These are phyloP conservation scores for Colletotrichum siamense DNA, from an alignment of 2,329 filamentous ascomycete species.

Conservation along the genomic window DNA sequence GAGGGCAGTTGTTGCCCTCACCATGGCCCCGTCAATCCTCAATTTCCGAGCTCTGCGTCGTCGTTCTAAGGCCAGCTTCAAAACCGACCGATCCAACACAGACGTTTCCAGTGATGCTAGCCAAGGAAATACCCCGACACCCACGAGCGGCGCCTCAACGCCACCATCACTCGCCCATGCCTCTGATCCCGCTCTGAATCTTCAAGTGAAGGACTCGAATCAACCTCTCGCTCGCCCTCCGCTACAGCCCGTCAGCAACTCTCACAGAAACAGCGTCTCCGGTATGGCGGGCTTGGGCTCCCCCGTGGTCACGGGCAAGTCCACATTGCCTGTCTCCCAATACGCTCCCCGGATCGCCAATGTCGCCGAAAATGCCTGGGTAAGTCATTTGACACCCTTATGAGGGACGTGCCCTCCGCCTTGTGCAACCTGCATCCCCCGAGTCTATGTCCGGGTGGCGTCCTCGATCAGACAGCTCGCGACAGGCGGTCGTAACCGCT, in stretches of 20 bases:
- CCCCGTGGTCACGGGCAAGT: slow-evolving; percentile 58
- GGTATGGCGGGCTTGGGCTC: slow-evolving; percentile 68
- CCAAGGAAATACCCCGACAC: slow-evolving; percentile 65
- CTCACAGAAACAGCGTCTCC: slow-evolving; percentile 68
- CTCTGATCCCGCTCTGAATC: slow-evolving; percentile 69
- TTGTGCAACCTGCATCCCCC: neutral
- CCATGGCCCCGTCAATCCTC: slow-evolving; percentile 71
- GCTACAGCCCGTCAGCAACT: slow-evolving; percentile 40
- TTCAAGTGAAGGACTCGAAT: slow-evolving; percentile 59
- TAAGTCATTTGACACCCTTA: slow-evolving; percentile 48
- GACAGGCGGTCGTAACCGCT: neutral
- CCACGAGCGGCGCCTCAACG: slow-evolving; percentile 73
- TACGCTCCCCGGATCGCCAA: slow-evolving; percentile 84
- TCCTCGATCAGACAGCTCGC: neutral
- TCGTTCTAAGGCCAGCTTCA: slow-evolving; percentile 77
- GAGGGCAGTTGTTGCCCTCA: slow-evolving; percentile 7
- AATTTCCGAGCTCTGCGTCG: slow-evolving; percentile 74
- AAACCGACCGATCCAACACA: slow-evolving; percentile 58
- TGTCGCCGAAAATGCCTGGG: slow-evolving; percentile 83
- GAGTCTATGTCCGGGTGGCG: neutral
- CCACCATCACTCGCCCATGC: slow-evolving; percentile 75
- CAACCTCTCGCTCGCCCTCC: slow-evolving; percentile 38
- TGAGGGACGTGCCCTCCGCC: neutral
- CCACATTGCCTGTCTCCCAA: slow-evolving; percentile 70
- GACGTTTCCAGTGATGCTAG: slow-evolving; percentile 68